Base-by-base conservation (phyloP, 805 yeast genomes). In the Kodamaea neixiangensis region DNA sequence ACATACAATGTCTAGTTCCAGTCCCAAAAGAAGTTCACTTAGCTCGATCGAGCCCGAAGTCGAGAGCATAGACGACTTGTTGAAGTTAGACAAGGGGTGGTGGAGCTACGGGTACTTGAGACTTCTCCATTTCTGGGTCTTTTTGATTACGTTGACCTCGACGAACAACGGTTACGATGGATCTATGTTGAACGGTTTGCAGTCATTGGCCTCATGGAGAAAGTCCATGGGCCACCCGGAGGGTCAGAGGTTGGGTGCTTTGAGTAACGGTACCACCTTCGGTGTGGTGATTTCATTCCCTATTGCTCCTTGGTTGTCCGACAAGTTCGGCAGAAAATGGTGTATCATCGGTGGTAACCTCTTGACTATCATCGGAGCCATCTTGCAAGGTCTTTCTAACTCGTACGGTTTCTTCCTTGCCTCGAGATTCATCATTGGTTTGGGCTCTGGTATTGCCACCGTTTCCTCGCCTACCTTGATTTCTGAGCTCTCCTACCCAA, bases 401-500 rank as follows among this genome's bases (percentile, higher is more conserved):
- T 65, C 64, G 48, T 71, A 65, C 38, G 71, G 60, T 0, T 66
- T 68, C 59, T 74, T 77, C 59, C 64, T 79, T 22, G 75, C 60
- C 14, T 61, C 78, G 0, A 72, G 86, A 68, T 59, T 81, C 41
- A 52, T 81, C 39, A 57, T 80, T 47, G 85, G 85, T 57, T 55
- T 72, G 39, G 84, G 83, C 21, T 63, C 65, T 33, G 69, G 71
- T 54, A 50, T 77, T 48, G 71, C 78, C 9, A 64, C 66, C 33
- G 75, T 75, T 39, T 67, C 78, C 7, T 67, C 79, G 19, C 82
- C 84, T n/a, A 54, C 79, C 9, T 65, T 79, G 59, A 69, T 80
- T 42, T 71, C 83, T 3, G 85, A 81, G 57, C 54, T 79, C 17
- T 64, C 83, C 1, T 80, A 67, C 56, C 85, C 85, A 18, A 59